A percentile compares a stretch with the other conserved stretches of the same genome.
These are phyloP conservation scores for Hibiscus syriacus DNA, from an alignment of 345 rosid genomes.

Conservation along the genomic window DNA sequence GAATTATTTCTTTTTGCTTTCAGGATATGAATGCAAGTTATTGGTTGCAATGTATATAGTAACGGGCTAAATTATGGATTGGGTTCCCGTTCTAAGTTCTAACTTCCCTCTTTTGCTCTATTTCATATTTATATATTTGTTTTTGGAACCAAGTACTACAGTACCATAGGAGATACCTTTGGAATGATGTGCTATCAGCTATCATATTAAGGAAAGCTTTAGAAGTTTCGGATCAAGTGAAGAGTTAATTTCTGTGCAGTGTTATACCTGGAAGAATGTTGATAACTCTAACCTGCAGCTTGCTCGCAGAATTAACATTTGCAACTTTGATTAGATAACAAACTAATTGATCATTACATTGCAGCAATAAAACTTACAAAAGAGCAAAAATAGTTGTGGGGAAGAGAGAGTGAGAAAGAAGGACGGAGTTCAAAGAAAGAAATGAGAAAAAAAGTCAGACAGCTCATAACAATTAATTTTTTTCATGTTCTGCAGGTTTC, in stretches of 20 bases:
- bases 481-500: slow-evolving; percentile 55
- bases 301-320: not conserved
- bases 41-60: not conserved
- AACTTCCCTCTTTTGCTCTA: not conserved
- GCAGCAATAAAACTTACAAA: not conserved
- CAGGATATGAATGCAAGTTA: not conserved
- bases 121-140: not conserved
- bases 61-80: not conserved
- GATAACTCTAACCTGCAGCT: not conserved
- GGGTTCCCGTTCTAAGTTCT: too few species aligned
- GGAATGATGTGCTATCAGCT: not conserved
- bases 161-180: not conserved
- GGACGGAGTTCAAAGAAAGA: slow-evolving; percentile 13
- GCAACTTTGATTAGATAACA: not conserved
- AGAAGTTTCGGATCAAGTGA: not conserved
- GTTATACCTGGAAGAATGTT: not conserved
- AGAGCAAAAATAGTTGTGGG: not conserved
- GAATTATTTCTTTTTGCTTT: not conserved
- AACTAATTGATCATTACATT: not conserved
- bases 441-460: not conserved
- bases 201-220: not conserved
- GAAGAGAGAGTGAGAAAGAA: not conserved
- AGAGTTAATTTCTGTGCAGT: not conserved
- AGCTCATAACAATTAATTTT: not conserved
- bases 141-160: not conserved